These are phyloP conservation scores for Cryptococcus deneoformans DNA, from an alignment of 1,284 basidiomycete genomes.

Conservation along the genomic window DNA sequence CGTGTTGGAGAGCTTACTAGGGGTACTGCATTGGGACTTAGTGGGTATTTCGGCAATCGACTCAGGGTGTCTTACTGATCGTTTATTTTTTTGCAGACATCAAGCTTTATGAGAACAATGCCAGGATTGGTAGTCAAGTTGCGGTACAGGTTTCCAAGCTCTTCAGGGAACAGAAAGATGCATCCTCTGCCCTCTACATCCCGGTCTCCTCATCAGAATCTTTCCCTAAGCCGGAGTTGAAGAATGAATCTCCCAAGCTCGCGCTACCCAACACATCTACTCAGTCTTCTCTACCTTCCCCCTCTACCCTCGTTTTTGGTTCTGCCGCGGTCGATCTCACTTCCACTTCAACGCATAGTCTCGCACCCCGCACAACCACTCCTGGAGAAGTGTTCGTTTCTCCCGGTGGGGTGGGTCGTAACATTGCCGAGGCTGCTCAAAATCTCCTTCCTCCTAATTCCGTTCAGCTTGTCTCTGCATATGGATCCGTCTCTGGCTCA, in stretches of 20 bases:
- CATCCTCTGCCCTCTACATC: slow-evolving; percentile 24
- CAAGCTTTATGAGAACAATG: slow-evolving; percentile 90
- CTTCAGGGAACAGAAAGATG: slow-evolving; percentile 25
- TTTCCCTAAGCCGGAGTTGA: not conserved
- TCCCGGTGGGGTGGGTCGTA: slow-evolving; percentile 89
- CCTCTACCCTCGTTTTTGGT: slow-evolving; percentile 66
- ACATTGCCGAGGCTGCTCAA: slow-evolving; percentile 82
- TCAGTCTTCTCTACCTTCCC: slow-evolving; percentile 13
- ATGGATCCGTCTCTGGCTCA: slow-evolving; percentile 25
- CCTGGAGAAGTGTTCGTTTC: slow-evolving; percentile 73
- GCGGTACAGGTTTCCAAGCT: slow-evolving; percentile 73
- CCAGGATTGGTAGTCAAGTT: slow-evolving; percentile 75
- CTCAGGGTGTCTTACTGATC: not conserved
- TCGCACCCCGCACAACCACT: slow-evolving; percentile 63
- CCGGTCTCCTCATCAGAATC: not conserved
- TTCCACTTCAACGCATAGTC: slow-evolving; percentile 50
- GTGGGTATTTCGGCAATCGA: slow-evolving; percentile 50
- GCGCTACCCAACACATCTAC: not conserved
- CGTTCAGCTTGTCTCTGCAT: slow-evolving; percentile 51
- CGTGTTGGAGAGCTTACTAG: slow-evolving; percentile 79
- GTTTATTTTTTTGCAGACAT: slow-evolving; percentile 59
- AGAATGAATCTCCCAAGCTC: not conserved
- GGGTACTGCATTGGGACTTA: slow-evolving; percentile 69
- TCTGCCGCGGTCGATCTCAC: slow-evolving; percentile 85
- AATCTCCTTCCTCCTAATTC: slow-evolving; percentile 26